These are phyloP conservation scores for Rhodotorula glutinis DNA, from an alignment of 1,284 basidiomycete genomes.

Conservation along the genomic window DNA sequence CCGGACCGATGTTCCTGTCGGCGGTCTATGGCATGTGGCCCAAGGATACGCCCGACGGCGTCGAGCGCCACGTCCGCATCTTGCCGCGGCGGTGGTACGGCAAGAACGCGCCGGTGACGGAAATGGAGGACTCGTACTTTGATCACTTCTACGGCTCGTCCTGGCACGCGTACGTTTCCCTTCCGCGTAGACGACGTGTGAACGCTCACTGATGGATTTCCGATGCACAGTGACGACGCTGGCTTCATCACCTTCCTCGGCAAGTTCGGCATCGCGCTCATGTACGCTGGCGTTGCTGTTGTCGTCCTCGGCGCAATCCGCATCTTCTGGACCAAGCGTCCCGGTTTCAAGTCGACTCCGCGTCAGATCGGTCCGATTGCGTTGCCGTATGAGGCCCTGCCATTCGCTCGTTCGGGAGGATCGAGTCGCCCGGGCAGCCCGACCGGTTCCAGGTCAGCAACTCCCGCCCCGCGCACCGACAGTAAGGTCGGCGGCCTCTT, in stretches of 20 bases:
- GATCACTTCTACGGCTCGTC: constrained; percentile 92
- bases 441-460: not conserved
- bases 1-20: constrained; percentile 76
- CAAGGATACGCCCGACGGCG: constrained; percentile 56
- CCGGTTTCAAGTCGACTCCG: constrained; percentile 16
- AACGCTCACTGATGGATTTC: not conserved
- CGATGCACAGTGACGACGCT: constrained; percentile 79
- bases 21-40: constrained; percentile 80
- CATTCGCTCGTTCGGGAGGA: constrained; percentile 17
- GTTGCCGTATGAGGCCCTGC: constrained; percentile 31
- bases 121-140: constrained; percentile 90
- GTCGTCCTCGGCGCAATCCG: constrained; percentile 66
- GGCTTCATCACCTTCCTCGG: constrained; percentile 87
- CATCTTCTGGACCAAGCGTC: constrained; percentile 52
- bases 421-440: constrained; percentile 8
- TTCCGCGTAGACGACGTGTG: not conserved
- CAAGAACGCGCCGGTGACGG: constrained; percentile 81
- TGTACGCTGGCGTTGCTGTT: constrained; percentile 73
- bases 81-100: constrained; percentile 92
- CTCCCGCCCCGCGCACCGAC: constrained; percentile 4
- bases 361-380: constrained; percentile 33
- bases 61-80: constrained; percentile 67
- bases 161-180: constrained; percentile 58
- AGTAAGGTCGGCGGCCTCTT: constrained; percentile 28
- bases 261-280: constrained; percentile 75